Conservation (phyloP, 352 stramenopile genomes). For the Phytophthora sp. region DNA sequence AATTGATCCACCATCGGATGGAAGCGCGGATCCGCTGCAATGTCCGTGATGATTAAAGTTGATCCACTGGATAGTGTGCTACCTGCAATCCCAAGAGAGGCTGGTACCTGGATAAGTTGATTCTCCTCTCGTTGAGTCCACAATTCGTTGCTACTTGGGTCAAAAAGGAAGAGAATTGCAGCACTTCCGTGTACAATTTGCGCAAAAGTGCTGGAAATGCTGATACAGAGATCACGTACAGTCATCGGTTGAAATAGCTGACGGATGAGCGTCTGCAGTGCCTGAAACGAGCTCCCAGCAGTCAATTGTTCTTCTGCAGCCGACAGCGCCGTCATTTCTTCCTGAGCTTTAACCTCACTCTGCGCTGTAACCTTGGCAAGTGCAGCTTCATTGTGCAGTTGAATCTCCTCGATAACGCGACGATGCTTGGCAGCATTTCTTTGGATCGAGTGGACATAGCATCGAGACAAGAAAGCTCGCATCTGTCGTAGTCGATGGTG, state of each 20-base stretch:
- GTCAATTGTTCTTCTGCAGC: slow-evolving; percentile 35
- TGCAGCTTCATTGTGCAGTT: slow-evolving; percentile 17
- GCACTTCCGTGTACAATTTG: slow-evolving; percentile 48
- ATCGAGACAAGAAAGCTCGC: slow-evolving; percentile 43
- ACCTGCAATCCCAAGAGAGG: slow-evolving; percentile 63
- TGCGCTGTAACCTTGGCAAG: slow-evolving; percentile 17
- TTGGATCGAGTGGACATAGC: slow-evolving; percentile 21
- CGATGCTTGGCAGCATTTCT: slow-evolving; percentile 12
- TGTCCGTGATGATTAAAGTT: slow-evolving; percentile 48
- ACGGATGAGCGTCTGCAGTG: slow-evolving; percentile 57
- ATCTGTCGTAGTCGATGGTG: slow-evolving; percentile 37
- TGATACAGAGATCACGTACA: slow-evolving; percentile 53
- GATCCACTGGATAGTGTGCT: slow-evolving; percentile 45
- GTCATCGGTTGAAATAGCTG: slow-evolving; percentile 41
- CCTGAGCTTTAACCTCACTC: slow-evolving; percentile 11
- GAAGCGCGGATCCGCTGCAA: slow-evolving; percentile 53
- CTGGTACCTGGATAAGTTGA: slow-evolving; percentile 55
- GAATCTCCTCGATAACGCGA: slow-evolving; percentile 20
- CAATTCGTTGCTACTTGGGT: slow-evolving; percentile 65
- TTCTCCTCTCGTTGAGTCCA: slow-evolving; percentile 65
- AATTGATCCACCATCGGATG: slow-evolving; percentile 75
- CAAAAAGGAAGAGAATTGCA: slow-evolving; percentile 67
- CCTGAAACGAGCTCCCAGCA: slow-evolving; percentile 32
- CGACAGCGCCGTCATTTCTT: slow-evolving; percentile 23
- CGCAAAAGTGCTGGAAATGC: slow-evolving; percentile 41